These are phyloP conservation scores for Centaurea solstitialis DNA, from an alignment of 129 eudicot species.

Conservation along the genomic window DNA sequence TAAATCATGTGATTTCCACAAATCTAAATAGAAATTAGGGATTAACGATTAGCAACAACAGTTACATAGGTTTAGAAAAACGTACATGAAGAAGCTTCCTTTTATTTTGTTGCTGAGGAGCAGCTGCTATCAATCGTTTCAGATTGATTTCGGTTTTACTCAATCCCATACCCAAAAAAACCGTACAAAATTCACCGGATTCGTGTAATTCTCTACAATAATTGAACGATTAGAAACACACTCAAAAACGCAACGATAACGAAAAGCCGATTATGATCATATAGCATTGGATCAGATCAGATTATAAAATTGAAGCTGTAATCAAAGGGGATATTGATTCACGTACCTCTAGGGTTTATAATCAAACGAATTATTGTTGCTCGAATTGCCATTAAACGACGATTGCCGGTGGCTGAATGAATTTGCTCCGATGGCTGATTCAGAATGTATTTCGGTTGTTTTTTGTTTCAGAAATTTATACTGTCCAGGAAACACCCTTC, in stretches of 20 bases:
- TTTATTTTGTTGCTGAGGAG: conserved; percentile 83
- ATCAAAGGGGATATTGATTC: not conserved
- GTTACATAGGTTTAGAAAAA: conserved; percentile 2
- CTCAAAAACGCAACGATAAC: not conserved
- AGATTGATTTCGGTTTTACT: conserved; percentile 76
- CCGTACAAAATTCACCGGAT: conserved; percentile 12
- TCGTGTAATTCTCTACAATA: not conserved
- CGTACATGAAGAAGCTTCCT: conserved; percentile 81
- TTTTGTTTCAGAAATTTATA: not conserved
- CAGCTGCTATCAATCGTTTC: conserved; percentile 80
- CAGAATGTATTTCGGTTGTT: conserved; percentile 12
- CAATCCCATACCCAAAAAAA: conserved; percentile 48
- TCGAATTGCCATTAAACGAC: conserved; percentile 8
- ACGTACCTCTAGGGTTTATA: conserved; percentile 8
- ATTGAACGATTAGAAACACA: not conserved
- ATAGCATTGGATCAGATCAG: not conserved
- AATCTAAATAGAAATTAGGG: not conserved
- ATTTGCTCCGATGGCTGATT: conserved; percentile 20
- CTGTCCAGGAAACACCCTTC: conserved; percentile 23
- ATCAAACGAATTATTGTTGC: not conserved
- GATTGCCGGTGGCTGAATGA: conserved; percentile 15
- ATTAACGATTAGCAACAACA: not conserved
- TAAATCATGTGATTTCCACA: not conserved
- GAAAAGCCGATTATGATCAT: not conserved
- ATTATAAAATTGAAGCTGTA: not conserved